Conservation (phyloP, 2,329 filamentous ascomycete genomes). For the Fusarium mundagurra region DNA sequence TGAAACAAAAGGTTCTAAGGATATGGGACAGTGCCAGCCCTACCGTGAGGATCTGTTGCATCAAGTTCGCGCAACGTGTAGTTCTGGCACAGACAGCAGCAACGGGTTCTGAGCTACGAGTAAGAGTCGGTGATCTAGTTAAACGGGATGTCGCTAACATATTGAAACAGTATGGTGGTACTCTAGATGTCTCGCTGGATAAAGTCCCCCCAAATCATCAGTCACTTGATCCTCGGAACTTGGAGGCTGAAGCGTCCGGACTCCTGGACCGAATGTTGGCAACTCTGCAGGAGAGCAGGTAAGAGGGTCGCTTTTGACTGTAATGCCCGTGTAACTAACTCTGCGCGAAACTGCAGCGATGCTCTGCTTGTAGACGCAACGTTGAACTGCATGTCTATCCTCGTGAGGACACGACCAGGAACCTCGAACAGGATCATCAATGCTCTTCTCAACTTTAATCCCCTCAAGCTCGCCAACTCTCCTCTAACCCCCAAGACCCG, state of each 20-base stretch:
- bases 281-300: conserved; percentile 88
- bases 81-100: conserved; percentile 93
- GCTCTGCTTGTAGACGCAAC: conserved; percentile 90
- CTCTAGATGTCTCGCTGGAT: conserved; percentile 82
- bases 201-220: conserved; percentile 87
- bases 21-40: conserved; percentile 85
- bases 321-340: conserved; percentile 1
- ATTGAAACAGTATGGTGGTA: conserved; percentile 54
- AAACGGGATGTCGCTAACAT: conserved; percentile 19
- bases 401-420: conserved; percentile 83
- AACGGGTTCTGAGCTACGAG: conserved; percentile 81
- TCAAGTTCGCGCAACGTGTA: conserved; percentile 96
- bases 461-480: conserved; percentile 79
- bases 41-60: conserved; percentile 88
- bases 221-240: conserved; percentile 78
- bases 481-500: conserved; percentile 82
- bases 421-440: conserved; percentile 87
- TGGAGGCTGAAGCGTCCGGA: conserved; percentile 93
- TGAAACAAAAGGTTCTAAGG: conserved; percentile 88
- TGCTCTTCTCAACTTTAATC: conserved; percentile 90
- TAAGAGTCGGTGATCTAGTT: conserved; percentile 52
- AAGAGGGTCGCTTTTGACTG: conserved; percentile 45
- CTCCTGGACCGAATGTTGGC: conserved; percentile 88
- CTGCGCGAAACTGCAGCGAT: conserved; percentile 67
- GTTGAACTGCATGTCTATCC: conserved; percentile 83